A percentile compares a stretch with the other conserved stretches of the same genome.
Conservation (phyloP, 1,284 basidiomycete genomes). For the Uromyces viciae-fabae region DNA sequence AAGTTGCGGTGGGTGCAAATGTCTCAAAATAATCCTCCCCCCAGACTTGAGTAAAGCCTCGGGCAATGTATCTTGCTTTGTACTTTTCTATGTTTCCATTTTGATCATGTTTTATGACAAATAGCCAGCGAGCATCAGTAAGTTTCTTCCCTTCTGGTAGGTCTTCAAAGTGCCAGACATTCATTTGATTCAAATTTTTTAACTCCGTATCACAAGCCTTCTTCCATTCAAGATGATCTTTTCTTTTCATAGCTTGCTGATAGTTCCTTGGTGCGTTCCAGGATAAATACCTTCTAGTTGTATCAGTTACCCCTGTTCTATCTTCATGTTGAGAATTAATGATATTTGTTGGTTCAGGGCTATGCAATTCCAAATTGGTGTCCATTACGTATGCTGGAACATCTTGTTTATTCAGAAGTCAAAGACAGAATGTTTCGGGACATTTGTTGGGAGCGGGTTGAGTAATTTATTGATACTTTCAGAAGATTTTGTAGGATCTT, state of each 20-base stretch:
- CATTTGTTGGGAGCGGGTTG: too few species aligned
- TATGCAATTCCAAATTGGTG: neutral
- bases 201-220: neutral
- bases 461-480: neutral
- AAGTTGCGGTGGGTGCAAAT: conserved; percentile 11
- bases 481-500: neutral
- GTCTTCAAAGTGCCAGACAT: conserved; percentile 11
- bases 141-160: neutral
- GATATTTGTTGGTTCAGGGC: neutral
- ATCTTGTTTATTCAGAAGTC: neutral
- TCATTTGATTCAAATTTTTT: neutral
- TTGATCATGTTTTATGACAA: conserved; percentile 17
- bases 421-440: neutral
- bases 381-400: neutral
- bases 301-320: neutral
- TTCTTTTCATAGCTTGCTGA: neutral
- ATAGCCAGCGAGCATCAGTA: conserved; percentile 32
- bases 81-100: conserved; percentile 20
- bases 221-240: neutral
- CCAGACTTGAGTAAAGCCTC: neutral
- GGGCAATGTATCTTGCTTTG: conserved; percentile 5
- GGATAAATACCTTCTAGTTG: neutral
- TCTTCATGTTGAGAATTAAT: neutral
- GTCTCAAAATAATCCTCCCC: conserved; percentile 18
- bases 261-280: conserved; percentile 4